Evolutionary conservation across 768 basidiomycete species (phyloP).

Genomic region (Macrolepiota fuliginosa): DNA sequence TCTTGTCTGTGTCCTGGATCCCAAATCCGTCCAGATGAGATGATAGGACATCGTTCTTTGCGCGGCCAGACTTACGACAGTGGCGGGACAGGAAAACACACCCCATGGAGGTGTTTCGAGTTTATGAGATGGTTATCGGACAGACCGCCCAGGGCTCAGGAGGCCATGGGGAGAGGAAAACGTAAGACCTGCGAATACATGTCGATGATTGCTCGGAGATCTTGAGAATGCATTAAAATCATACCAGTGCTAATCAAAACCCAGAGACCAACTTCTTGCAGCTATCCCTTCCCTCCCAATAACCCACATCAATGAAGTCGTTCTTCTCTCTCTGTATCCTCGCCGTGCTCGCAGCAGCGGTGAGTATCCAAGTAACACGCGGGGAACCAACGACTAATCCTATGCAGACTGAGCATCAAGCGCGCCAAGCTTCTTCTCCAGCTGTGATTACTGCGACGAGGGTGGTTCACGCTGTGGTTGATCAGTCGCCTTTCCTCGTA

Average conservation of each 20-base stretch:
- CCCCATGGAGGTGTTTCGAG: background rate
- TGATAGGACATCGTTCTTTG: background rate
- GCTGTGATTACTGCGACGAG: slow-evolving; percentile 19
- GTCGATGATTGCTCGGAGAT: background rate
- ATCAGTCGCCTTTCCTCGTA: slow-evolving; percentile 22
- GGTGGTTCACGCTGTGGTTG: slow-evolving; percentile 19
- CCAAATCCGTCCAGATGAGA: background rate
- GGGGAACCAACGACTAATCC: background rate
- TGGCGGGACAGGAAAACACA: background rate
- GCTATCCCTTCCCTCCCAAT: background rate
- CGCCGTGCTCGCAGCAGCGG: background rate
- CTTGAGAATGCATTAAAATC: background rate
- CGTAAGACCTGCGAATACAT: background rate
- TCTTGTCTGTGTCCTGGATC: background rate
- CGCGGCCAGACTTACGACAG: background rate
- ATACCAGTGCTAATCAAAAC: background rate
- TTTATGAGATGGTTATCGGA: background rate
- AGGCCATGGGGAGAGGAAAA: background rate
- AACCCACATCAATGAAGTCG: background rate
- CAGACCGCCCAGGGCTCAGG: background rate
- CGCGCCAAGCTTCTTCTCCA: slow-evolving; percentile 12
- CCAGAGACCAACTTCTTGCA: background rate
- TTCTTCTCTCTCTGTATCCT: background rate
- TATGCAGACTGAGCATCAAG: background rate
- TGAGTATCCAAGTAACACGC: background rate